Conservation (phyloP, 2,329 filamentous ascomycete genomes). For the Paraphoma sp. region DNA sequence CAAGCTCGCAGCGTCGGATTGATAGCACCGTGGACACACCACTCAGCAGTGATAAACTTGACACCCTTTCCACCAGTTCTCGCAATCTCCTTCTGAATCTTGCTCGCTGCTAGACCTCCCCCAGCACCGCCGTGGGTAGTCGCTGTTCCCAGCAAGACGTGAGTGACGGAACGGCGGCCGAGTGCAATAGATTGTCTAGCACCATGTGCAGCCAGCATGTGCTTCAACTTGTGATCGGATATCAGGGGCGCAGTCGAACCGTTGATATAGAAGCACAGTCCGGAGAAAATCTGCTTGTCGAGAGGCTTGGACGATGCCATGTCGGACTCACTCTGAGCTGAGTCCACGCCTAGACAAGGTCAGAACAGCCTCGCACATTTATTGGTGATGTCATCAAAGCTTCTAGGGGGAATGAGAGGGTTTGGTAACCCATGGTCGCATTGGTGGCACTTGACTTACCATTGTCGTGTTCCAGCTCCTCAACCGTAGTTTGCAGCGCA, state of each 20-base stretch:
- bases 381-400: background rate
- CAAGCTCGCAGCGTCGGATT: slow-evolving; percentile 3
- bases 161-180: slow-evolving; percentile 77
- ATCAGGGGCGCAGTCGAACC: slow-evolving; percentile 82
- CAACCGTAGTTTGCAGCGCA: background rate
- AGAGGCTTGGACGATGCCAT: slow-evolving; percentile 6
- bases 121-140: slow-evolving; percentile 61
- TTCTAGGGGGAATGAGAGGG: background rate
- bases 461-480: background rate
- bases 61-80: slow-evolving; percentile 71
- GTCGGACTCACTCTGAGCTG: background rate
- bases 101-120: slow-evolving; percentile 76
- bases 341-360: background rate
- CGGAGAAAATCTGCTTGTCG: slow-evolving; percentile 66
- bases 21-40: slow-evolving; percentile 53
- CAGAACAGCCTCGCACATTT: background rate
- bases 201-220: slow-evolving; percentile 76
- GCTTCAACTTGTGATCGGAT: slow-evolving; percentile 86
- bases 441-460: background rate
- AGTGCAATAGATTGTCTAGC: slow-evolving; percentile 74
- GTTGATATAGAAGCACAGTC: slow-evolving; percentile 82
- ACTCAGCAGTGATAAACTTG: slow-evolving; percentile 82
- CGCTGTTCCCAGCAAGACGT: slow-evolving; percentile 75
- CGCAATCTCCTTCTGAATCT: slow-evolving; percentile 81
- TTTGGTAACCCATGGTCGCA: background rate